Percentiles rank a stretch among this genome's conserved stretches.
These are phyloP conservation scores for Chara braunii DNA, from an alignment of 139 green algal genomes.

Conservation along the genomic window DNA sequence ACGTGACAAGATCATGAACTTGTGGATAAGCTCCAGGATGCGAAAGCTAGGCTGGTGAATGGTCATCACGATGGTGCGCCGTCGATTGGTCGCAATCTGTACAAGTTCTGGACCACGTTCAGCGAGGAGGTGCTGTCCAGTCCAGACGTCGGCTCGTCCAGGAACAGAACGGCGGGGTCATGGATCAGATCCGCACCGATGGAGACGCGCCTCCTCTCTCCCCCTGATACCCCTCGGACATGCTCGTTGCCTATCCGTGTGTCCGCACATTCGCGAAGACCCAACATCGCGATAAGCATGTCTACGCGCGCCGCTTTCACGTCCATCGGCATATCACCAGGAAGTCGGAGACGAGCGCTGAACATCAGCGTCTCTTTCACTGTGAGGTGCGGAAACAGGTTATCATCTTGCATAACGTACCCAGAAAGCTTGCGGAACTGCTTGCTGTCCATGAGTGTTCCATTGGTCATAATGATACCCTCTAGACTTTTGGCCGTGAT, in stretches of 20 bases:
- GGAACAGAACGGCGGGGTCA: constrained; percentile 63
- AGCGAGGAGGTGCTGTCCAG: constrained; percentile 59
- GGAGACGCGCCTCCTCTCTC: constrained; percentile 41
- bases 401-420: constrained; percentile 55
- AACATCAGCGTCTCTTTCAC: constrained; percentile 66
- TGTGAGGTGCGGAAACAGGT: constrained; percentile 54
- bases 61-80: constrained; percentile 49
- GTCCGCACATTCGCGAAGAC: neutral
- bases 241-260: constrained; percentile 33
- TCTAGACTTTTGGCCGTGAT: constrained; percentile 9
- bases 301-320: constrained; percentile 2
- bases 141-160: constrained; percentile 79
- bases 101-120: constrained; percentile 56
- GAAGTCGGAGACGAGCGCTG: constrained; percentile 52
- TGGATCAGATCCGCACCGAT: constrained; percentile 37
- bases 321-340: constrained; percentile 8
- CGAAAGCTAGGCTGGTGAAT: constrained; percentile 71
- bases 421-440: constrained; percentile 20
- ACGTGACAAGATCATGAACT: constrained; percentile 20
- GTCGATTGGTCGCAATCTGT: too few species aligned
- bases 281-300: neutral
- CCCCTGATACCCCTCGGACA: constrained; percentile 36
- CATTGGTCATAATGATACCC: constrained; percentile 31
- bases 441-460: constrained; percentile 4
- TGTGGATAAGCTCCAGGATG: constrained; percentile 65